Base-by-base conservation (phyloP, 169 alveolate genomes). In the Cryptosporidium andersoni region DNA sequence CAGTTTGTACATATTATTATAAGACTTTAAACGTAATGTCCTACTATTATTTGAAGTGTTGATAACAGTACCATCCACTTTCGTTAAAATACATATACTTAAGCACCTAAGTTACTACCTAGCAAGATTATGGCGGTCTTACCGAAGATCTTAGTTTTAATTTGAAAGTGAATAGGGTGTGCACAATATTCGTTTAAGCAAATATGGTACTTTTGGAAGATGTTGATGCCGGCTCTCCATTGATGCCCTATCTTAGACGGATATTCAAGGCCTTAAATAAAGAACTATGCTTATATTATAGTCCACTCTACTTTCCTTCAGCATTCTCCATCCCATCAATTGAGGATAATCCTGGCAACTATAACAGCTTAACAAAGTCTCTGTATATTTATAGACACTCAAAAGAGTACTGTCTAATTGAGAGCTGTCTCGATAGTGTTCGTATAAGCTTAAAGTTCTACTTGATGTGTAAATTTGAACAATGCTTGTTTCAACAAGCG, bases 371-470 rank as follows among this genome's bases (percentile, higher is more conserved):
- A 11, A n/a, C 60, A 5, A 74, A 56, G 63, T 58, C 48, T 60
- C 60, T 74, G 2, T 74, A 56, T 48, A 68, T 74, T 14, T 74
- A 74, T 42, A 56, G 85, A 7, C 74, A 74, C 37, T 74, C 85
- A 45, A 74, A 36, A 60, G 85, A 74, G 12, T 74, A 45, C 60
- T 74, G 85, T 58, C 60, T 25, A 25, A 58, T 74, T 56, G 85
- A 74, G 43, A 74, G 85, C 49, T 74, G 74, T 51, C 40, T 74
- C 11, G 85, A 74, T 47, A 74, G 85, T 60, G 68, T 74, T 3
- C 40, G 85, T 40, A 64, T 74, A 47, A 74, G 64, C 48, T 51
- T 74, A 3, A 74, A 74, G 39, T 74, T 74, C 42, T 74, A 48
- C 62, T 55, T 74, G 16, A 74, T 58, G 42, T 74, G 85, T 49